Percentiles rank a stretch among this genome's conserved stretches.
Conservation (phyloP, 2,329 filamentous ascomycete species). For the Trichophyton rubrum region DNA sequence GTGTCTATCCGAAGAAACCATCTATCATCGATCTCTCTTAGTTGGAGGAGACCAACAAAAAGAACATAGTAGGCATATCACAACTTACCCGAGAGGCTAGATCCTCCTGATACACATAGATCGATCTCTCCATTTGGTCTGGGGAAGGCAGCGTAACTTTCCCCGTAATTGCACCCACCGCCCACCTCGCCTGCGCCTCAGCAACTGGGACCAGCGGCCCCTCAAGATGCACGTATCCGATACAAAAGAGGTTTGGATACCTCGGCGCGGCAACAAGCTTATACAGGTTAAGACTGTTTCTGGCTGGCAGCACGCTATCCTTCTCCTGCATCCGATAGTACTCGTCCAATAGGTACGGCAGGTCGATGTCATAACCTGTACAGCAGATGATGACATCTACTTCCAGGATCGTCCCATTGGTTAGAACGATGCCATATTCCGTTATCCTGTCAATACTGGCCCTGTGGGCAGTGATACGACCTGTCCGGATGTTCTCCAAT, state of each 20-base stretch:
- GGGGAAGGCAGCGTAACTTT: slow-evolving; percentile 17
- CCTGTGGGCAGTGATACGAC: slow-evolving; percentile 24
- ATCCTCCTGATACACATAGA: slow-evolving; percentile 18
- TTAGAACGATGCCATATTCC: slow-evolving; percentile 20
- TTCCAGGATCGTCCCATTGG: slow-evolving; percentile 20
- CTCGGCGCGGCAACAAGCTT: slow-evolving; percentile 22
- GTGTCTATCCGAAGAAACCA: slow-evolving; percentile 25
- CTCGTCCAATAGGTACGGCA: slow-evolving; percentile 14
- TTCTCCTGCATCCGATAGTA: slow-evolving; percentile 13
- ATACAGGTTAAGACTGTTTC: slow-evolving; percentile 21
- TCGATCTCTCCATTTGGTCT: slow-evolving; percentile 19
- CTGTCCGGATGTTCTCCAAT: slow-evolving; percentile 23
- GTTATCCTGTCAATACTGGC: slow-evolving; percentile 21
- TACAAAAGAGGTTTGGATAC: slow-evolving; percentile 24
- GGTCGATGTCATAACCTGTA: slow-evolving; percentile 22
- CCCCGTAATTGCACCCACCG: slow-evolving; percentile 20
- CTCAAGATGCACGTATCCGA: slow-evolving; percentile 23
- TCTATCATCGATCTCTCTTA: slow-evolving; percentile 15
- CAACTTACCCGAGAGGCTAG: slow-evolving; percentile 15
- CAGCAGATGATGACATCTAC: slow-evolving; percentile 25
- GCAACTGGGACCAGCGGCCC: slow-evolving; percentile 21
- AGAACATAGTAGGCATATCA: background rate
- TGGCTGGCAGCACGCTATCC: slow-evolving; percentile 11
- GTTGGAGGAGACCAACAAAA: too few species aligned
- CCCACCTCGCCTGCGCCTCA: slow-evolving; percentile 27